phyloP scores from a whole-genome alignment of 352 stramenopile species.

The Chrysophaeum taylorii region DNA sequence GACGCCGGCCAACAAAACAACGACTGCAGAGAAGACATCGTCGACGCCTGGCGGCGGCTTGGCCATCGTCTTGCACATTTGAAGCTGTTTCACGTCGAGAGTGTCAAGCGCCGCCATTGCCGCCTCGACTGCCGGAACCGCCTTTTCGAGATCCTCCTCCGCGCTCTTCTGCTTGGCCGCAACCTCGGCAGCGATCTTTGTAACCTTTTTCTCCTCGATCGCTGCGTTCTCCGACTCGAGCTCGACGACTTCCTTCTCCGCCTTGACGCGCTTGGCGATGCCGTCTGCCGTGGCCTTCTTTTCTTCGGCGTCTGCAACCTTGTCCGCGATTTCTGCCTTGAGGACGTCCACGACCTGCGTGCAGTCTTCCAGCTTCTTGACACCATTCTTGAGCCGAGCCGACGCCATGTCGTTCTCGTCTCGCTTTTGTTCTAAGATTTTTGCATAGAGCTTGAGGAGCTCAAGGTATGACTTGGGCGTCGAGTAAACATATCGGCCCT shows the following conservation, averaged over 20 bases:
- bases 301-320: constrained; percentile 19
- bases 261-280: constrained; percentile 37
- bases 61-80: constrained; percentile 77
- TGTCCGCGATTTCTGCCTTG: constrained; percentile 49
- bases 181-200: constrained; percentile 68
- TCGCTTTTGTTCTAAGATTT: constrained; percentile 71
- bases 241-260: constrained; percentile 75
- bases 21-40: constrained; percentile 67
- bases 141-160: constrained; percentile 73
- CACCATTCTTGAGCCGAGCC: constrained; percentile 33
- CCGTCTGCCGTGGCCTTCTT: constrained; percentile 46
- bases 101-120: constrained; percentile 74
- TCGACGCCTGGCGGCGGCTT: constrained; percentile 72
- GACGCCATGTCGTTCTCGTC: constrained; percentile 47
- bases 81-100: constrained; percentile 80
- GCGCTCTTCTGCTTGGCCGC: constrained; percentile 84
- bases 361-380: constrained; percentile 81
- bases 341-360: constrained; percentile 80
- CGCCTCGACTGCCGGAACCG: constrained; percentile 77
- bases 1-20: constrained; percentile 80
- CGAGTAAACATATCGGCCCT: constrained; percentile 79
- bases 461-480: constrained; percentile 87
- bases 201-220: constrained; percentile 51
- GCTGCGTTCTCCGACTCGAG: constrained; percentile 67
- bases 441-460: constrained; percentile 80